phyloP scores from a whole-genome alignment of 768 basidiomycete genomes.

The Boletellus emodensis region DNA sequence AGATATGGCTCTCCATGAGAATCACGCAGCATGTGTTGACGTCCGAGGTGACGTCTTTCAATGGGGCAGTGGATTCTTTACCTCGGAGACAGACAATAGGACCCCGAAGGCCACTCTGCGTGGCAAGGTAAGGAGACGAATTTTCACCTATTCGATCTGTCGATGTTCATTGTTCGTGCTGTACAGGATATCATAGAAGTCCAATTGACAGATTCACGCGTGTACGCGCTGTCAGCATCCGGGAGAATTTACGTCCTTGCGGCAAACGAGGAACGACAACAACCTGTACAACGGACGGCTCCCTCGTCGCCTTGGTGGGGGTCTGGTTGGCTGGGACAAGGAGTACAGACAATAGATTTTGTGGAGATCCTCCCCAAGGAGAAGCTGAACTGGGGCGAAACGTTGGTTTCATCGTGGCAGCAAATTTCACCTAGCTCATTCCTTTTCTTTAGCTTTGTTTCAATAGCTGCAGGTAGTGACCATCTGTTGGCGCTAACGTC shows the following conservation, averaged over 20 bases:
- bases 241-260: conserved; percentile 74
- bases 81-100: conserved; percentile 25
- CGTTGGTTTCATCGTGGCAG: conserved; percentile 36
- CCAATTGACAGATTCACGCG: conserved; percentile 52
- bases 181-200: conserved; percentile 65
- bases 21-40: conserved; percentile 73
- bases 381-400: conserved; percentile 61
- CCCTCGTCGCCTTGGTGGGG: conserved; percentile 57
- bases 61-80: conserved; percentile 70
- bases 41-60: conserved; percentile 79
- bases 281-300: conserved; percentile 36
- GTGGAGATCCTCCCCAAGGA: conserved; percentile 58
- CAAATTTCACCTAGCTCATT: conserved; percentile 9
- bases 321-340: conserved; percentile 53
- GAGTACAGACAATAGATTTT: conserved; percentile 48
- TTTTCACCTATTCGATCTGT: not conserved
- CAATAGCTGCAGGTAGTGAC: conserved; percentile 68
- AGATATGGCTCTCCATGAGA: conserved; percentile 63
- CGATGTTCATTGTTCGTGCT: not conserved
- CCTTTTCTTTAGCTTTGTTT: conserved; percentile 50
- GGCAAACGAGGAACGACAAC: conserved; percentile 47
- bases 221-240: conserved; percentile 76
- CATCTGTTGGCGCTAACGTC: conserved; percentile 73
- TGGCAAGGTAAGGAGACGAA: conserved; percentile 50
- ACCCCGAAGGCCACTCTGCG: conserved; percentile 52